These are phyloP conservation scores for Podospora tetraspora DNA, from an alignment of 495 filamentous ascomycete species.

Conservation along the genomic window DNA sequence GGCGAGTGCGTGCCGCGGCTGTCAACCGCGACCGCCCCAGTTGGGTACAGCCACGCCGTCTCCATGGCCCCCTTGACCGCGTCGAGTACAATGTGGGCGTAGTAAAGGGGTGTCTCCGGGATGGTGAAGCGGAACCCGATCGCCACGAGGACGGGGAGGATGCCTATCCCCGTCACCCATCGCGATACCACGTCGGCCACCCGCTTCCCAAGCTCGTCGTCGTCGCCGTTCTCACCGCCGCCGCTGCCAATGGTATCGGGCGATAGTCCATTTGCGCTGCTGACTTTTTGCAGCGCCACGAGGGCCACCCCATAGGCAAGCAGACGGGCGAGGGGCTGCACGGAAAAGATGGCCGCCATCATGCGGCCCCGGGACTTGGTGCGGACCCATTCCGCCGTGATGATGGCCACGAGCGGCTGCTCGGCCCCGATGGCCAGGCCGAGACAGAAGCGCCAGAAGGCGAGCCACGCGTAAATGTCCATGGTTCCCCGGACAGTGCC, in stretches of 20 bases:
- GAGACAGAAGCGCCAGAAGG: conserved; percentile 52
- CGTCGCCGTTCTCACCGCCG: conserved; percentile 32
- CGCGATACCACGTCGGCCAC: conserved; percentile 62
- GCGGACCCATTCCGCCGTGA: conserved; percentile 57
- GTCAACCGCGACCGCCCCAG: no score
- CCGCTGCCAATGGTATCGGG: conserved; percentile 39
- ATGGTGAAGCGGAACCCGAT: conserved; percentile 64
- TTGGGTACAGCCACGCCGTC: conserved; percentile 5
- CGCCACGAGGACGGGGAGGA: conserved; percentile 56
- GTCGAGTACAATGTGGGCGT: conserved; percentile 50
- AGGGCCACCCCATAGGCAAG: conserved; percentile 34
- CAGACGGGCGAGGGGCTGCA: conserved; percentile 58
- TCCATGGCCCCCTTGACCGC: conserved; percentile 15
- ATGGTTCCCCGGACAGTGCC: conserved; percentile 31
- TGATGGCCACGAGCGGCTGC: conserved; percentile 41
- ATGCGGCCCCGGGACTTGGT: conserved; percentile 51
- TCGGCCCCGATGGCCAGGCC: conserved; percentile 44
- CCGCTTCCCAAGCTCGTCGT: conserved; percentile 38
- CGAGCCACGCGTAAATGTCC: conserved; percentile 49
- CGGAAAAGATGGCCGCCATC: conserved; percentile 58
- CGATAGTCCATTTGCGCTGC: conserved; percentile 2
- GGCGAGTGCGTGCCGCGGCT: neutral
- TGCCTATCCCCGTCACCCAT: conserved; percentile 58
- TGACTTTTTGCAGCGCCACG: conserved; percentile 31
- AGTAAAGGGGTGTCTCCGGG: conserved; percentile 64